phyloP scores from a whole-genome alignment of 768 basidiomycete species.

The Rhizopogon rudus region DNA sequence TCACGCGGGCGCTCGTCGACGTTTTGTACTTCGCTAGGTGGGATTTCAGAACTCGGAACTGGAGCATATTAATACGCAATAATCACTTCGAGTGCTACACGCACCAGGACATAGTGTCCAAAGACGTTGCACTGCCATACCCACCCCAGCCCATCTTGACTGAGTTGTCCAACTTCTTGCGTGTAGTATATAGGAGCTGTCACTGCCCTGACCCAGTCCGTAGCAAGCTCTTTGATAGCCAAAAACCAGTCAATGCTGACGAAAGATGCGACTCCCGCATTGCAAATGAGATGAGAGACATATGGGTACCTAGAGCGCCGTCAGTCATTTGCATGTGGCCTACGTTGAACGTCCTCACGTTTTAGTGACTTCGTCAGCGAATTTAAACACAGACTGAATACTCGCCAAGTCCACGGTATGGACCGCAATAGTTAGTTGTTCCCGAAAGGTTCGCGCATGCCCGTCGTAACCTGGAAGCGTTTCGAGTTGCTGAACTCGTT shows the following conservation, averaged over 20 bases:
- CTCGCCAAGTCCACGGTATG: constrained; percentile 61
- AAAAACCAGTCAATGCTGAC: constrained; percentile 44
- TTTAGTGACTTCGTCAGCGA: constrained; percentile 46
- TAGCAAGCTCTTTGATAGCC: constrained; percentile 43
- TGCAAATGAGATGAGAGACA: constrained; percentile 75
- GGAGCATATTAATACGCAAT: constrained; percentile 2
- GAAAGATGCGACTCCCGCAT: constrained; percentile 70
- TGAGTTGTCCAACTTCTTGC: constrained; percentile 55
- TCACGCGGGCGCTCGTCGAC: constrained; percentile 47
- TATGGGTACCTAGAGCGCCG: constrained; percentile 59
- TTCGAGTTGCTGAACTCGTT: constrained; percentile 39
- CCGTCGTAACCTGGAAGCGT: constrained; percentile 37
- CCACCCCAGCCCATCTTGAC: constrained; percentile 68
- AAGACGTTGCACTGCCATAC: constrained; percentile 86
- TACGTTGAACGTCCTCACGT: constrained; percentile 38
- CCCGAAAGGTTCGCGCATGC: constrained; percentile 52
- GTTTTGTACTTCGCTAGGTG: constrained; percentile 43
- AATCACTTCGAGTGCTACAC: constrained; percentile 20
- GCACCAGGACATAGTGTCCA: constrained; percentile 72
- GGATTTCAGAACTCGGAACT: constrained; percentile 63
- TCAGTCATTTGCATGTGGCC: background rate
- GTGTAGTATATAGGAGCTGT: constrained; percentile 52
- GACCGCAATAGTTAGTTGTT: constrained; percentile 55
- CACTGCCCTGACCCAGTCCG: constrained; percentile 39
- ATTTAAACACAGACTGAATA: constrained; percentile 55